phyloP scores from a whole-genome alignment of 768 basidiomycete species.

The Russula emetica region DNA sequence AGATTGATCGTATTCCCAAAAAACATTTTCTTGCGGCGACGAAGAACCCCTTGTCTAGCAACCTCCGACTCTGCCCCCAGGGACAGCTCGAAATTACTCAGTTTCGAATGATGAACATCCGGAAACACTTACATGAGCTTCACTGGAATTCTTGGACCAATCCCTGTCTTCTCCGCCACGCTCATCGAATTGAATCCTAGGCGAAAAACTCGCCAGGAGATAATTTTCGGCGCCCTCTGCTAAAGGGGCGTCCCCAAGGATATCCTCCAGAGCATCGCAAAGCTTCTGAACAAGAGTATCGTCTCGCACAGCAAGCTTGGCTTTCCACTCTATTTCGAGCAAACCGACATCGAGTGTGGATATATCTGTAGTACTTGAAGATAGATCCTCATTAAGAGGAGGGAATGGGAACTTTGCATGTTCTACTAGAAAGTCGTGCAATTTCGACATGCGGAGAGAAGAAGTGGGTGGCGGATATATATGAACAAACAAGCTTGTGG shows the following conservation, averaged over 20 bases:
- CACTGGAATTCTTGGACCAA: not conserved
- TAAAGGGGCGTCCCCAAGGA: not conserved
- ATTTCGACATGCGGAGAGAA: too few relatives aligned
- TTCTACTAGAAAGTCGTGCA: not conserved
- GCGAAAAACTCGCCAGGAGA: not conserved
- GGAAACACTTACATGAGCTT: not conserved
- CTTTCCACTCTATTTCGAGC: not conserved
- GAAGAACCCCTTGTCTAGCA: not conserved
- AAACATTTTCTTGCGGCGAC: not conserved
- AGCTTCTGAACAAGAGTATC: not conserved
- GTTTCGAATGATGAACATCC: not conserved
- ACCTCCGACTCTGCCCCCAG: not conserved
- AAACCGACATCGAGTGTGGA: not conserved
- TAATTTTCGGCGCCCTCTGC: not conserved
- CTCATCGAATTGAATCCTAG: not conserved
- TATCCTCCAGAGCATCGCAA: not conserved
- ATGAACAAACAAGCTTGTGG: too few relatives aligned
- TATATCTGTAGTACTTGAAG: not conserved
- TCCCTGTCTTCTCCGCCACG: not conserved
- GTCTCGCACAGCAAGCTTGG: not conserved
- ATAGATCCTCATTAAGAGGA: not conserved
- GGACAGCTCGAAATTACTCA: not conserved
- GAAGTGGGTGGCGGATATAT: too few relatives aligned
- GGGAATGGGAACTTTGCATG: conserved; percentile 7
- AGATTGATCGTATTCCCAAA: not conserved